A percentile compares a stretch with the other conserved stretches of the same genome.
These are phyloP conservation scores for Ananas comosus DNA, from an alignment of 176 grass and related monocot species.

Conservation along the genomic window DNA sequence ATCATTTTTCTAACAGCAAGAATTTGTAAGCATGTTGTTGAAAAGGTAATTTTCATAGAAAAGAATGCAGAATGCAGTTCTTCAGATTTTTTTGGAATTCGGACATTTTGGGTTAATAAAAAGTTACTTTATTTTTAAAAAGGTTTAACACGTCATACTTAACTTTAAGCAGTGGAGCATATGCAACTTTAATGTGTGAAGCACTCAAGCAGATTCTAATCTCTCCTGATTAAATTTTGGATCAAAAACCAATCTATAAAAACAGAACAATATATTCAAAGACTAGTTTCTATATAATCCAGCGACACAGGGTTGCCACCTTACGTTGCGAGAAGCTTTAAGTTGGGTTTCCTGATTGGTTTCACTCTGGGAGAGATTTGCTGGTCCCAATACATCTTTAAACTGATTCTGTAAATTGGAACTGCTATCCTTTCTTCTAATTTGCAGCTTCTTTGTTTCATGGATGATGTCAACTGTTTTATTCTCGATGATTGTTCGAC, in stretches of 20 bases:
- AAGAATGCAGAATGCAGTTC: too few species aligned
- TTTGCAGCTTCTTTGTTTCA: constrained; percentile 65
- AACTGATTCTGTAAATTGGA: constrained; percentile 8
- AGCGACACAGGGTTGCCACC: constrained; percentile 42
- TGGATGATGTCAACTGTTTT: constrained; percentile 44
- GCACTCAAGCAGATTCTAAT: not conserved
- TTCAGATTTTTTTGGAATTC: too few species aligned
- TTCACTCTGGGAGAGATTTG: constrained; percentile 15
- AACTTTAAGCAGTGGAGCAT: too few species aligned
- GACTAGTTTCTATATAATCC: not conserved
- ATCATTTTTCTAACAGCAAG: too few species aligned
- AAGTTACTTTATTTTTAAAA: too few species aligned
- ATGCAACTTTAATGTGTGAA: too few species aligned
- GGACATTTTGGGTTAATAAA: too few species aligned
- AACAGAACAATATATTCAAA: not conserved
- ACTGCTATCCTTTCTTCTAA: constrained; percentile 31
- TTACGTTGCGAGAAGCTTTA: constrained; percentile 72
- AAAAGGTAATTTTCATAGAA: too few species aligned
- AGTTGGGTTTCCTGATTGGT: constrained; percentile 28
- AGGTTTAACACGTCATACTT: too few species aligned
- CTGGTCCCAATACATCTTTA: constrained; percentile 9
- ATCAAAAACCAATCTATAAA: constrained; percentile 1
- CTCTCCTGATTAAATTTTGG: not conserved
- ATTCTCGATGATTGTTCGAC: constrained; percentile 37
- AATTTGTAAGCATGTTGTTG: too few species aligned